Evolutionary conservation across 305 asterid species (phyloP).

Genomic region (Fraxinus floribunda): DNA sequence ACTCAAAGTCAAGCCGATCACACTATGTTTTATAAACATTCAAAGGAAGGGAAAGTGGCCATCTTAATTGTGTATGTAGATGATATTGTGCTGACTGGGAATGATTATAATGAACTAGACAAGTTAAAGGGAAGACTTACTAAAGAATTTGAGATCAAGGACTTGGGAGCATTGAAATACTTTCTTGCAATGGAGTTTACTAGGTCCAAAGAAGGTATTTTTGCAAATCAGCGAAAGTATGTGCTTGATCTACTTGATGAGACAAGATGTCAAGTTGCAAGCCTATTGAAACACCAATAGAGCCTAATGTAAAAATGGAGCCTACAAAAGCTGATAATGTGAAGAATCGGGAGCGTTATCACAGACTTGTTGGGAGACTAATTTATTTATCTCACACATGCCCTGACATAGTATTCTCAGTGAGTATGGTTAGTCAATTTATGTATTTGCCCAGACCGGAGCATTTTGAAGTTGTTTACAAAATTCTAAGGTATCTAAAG

Average conservation of each 20-base stretch:
- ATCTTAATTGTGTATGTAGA: not conserved
- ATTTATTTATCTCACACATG: not conserved
- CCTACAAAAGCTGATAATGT: not conserved
- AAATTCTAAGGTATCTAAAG: not conserved
- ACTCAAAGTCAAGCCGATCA: no score
- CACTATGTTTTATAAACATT: no score
- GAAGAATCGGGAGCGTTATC: not conserved
- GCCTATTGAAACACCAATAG: not conserved
- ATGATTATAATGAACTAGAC: not conserved
- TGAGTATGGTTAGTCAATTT: not conserved
- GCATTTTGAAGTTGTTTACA: not conserved
- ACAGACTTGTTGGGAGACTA: not conserved
- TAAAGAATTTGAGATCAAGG: not conserved
- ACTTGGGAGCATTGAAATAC: not conserved
- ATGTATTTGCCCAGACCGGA: not conserved
- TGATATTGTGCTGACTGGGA: not conserved
- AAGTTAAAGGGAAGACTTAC: not conserved
- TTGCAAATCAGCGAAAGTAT: not conserved
- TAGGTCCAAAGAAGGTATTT: not conserved
- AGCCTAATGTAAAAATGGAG: not conserved
- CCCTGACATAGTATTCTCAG: not conserved
- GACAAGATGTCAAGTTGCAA: not conserved
- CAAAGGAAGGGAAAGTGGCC: no score
- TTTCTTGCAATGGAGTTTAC: not conserved
- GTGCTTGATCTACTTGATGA: not conserved